A percentile compares a stretch with the other conserved stretches of the same genome.
phyloP scores from a whole-genome alignment of 257 asterid genomes.

The Nicotiana sylvestris region DNA sequence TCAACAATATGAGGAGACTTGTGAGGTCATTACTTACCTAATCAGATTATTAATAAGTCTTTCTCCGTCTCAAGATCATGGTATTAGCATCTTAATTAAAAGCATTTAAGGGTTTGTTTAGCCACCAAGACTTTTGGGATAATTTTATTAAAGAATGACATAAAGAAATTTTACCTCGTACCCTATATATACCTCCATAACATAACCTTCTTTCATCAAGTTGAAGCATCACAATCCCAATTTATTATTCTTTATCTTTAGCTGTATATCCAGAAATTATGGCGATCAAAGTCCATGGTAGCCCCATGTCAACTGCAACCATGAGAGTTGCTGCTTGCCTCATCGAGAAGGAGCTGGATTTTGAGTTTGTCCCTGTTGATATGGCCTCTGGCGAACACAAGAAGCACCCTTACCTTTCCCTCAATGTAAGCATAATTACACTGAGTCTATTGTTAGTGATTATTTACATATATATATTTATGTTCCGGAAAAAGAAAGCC shows the following conservation, averaged over 20 bases:
- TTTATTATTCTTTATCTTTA: neutral
- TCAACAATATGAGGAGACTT: constrained; percentile 2
- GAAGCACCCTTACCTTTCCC: constrained; percentile 40
- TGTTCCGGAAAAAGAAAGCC: neutral
- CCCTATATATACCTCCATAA: neutral
- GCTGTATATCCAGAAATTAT: constrained; percentile 8
- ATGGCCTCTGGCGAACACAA: constrained; percentile 46
- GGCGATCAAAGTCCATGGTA: constrained; percentile 52
- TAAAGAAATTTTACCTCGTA: neutral
- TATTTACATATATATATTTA: neutral
- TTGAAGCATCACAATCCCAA: neutral
- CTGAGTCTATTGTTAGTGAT: neutral
- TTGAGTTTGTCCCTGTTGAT: constrained; percentile 33
- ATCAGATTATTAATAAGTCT: neutral
- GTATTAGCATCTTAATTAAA: neutral
- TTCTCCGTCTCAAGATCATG: neutral
- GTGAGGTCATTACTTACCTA: constrained; percentile 2
- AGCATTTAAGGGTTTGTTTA: neutral
- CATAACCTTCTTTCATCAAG: neutral
- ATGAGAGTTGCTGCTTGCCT: constrained; percentile 40
- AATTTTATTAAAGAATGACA: neutral
- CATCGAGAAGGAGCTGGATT: constrained; percentile 41
- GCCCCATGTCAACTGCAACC: constrained; percentile 29
- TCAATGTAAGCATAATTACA: constrained; percentile 33
- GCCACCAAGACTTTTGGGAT: neutral